These are phyloP conservation scores for Prunus mira DNA, from an alignment of 306 rosid genomes.

Conservation along the genomic window DNA sequence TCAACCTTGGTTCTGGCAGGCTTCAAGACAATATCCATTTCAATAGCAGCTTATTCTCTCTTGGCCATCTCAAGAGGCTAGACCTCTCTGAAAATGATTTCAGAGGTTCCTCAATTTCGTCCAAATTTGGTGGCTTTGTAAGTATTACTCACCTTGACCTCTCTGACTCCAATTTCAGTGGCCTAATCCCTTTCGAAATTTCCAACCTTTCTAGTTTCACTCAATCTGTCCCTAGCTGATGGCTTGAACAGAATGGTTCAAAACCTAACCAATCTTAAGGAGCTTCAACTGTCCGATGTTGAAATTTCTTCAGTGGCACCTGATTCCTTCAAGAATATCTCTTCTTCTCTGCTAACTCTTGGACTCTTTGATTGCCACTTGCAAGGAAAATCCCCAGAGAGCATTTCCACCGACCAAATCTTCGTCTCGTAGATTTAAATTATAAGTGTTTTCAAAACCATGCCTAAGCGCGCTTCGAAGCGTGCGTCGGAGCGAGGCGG, in stretches of 20 bases:
- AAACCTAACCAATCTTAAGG: no score
- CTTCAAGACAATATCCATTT: no score
- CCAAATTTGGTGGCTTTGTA: constrained; percentile 8
- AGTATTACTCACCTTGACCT: no score
- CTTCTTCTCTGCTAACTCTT: not conserved
- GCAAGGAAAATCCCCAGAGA: not conserved
- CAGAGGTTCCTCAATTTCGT: not conserved
- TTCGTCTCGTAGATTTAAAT: not conserved
- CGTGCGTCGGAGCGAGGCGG: no score
- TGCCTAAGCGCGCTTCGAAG: no score
- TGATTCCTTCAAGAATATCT: not conserved
- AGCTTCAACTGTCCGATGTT: not conserved
- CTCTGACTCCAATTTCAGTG: no score
- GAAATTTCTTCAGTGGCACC: not conserved
- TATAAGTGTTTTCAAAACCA: no score
- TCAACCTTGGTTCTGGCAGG: not conserved
- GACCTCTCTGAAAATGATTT: not conserved
- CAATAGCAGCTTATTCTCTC: no score
- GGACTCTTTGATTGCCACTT: rapidly evolving
- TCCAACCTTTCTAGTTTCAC: not conserved
- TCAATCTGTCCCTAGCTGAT: not conserved
- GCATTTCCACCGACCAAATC: not conserved
- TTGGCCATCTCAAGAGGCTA: not conserved
- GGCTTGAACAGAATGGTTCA: no score
- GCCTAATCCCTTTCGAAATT: no score